Evolutionary conservation across 2,329 filamentous ascomycete genomes (phyloP).

Genomic region (Cryphonectria naterciae): DNA sequence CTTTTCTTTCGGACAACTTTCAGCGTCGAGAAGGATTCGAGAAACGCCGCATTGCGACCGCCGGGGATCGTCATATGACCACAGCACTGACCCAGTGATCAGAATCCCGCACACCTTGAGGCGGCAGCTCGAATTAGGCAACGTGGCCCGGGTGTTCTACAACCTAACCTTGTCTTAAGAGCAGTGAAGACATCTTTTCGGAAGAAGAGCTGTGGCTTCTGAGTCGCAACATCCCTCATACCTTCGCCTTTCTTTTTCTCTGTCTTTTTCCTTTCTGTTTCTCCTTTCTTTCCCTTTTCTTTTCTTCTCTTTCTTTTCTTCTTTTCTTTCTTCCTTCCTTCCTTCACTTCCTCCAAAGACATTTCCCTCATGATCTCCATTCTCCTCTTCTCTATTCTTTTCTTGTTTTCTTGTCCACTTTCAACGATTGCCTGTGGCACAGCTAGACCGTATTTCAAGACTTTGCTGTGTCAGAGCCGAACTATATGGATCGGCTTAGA

Average conservation of each 20-base stretch:
- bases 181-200: background rate
- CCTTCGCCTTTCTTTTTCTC: background rate
- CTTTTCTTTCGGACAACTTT: background rate
- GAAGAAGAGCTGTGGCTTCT: background rate
- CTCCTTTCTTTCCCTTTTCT: background rate
- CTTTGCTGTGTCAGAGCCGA: background rate
- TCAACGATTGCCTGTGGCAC: background rate
- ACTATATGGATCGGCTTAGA: background rate
- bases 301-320: background rate
- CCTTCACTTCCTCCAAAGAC: background rate
- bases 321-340: background rate
- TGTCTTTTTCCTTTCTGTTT: no score
- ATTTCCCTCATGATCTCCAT: background rate
- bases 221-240: background rate
- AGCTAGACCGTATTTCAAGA: no score
- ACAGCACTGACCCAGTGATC: background rate
- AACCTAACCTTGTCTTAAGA: background rate
- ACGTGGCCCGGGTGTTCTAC: background rate
- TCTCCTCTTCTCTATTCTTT: background rate
- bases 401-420: background rate
- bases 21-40: background rate
- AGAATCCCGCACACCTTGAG: background rate
- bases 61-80: background rate
- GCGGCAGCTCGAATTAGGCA: background rate
- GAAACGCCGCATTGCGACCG: background rate